Base-by-base conservation (phyloP, 2,329 filamentous ascomycete genomes). In the Leptodontidium sp. region DNA sequence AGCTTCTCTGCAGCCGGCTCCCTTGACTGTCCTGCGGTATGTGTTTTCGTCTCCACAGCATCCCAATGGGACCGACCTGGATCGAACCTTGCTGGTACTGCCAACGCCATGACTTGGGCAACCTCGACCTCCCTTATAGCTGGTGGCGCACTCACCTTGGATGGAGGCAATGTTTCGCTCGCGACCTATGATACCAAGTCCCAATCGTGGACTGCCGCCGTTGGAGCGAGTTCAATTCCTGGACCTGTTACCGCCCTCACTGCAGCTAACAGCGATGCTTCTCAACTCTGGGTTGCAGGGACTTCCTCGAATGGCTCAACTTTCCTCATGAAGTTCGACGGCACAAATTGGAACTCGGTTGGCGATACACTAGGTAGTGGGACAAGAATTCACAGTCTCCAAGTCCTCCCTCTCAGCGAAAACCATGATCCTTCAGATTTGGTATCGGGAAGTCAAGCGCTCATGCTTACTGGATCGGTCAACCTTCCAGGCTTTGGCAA, bases 381-480 rank as follows among this genome's bases (percentile, higher is more conserved):
- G 24, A 94, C 93, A 1, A 82, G 85, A 24, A 90, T 99, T 72
- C 90, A 88, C 64, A 92, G 93, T 70, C 84, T 99, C 6, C 94
- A 98, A 77, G 85, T 98, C 68, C 90, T 98, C 74, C 86, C 88
- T 4, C 80, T 97, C 24, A 91, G 87, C 0, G 81, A 90, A 61
- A 81, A 88, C 17, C 96, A 98, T 78, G 87, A 83, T 45, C 81
- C 84, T 15, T 89, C 87, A 1, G 81, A 87, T 47, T 82, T 94
- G 7, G 81, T 99, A 17, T 85, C 89, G 63, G 81, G 86, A 21
- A 84, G 89, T 70, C 89, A 96, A 78, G 86, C 89, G 4, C 87
- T 99, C 45, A 86, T 99, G 81, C 83, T 98, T 61, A 93, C 93
- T n/a, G 96, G 96, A 49, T 88, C 91, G 64, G 88, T 99, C 73